A percentile compares a stretch with the other conserved stretches of the same genome.
Conservation (phyloP, 2,329 filamentous ascomycete species). For the Pseudogymnoascus sp. region DNA sequence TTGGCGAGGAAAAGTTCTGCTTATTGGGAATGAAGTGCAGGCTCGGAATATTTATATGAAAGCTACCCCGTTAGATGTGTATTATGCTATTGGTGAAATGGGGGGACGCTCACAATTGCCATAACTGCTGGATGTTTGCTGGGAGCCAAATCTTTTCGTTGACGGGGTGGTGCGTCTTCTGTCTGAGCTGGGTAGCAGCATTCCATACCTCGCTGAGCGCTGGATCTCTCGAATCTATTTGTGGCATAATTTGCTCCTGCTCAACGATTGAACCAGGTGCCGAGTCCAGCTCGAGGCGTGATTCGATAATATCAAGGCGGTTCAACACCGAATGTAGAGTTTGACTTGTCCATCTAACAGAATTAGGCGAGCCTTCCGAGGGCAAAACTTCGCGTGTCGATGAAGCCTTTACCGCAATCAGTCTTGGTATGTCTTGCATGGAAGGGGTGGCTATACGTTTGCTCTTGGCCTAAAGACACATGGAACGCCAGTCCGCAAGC, state of each 20-base stretch:
- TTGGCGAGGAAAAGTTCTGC: conserved; percentile 36
- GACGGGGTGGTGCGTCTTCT: conserved; percentile 21
- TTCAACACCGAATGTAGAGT: conserved; percentile 16
- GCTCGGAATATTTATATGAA: conserved; percentile 38
- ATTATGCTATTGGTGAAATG: neutral
- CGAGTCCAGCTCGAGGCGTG: conserved; percentile 14
- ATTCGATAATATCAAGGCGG: conserved; percentile 19
- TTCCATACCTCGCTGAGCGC: conserved; percentile 26
- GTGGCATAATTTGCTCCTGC: conserved; percentile 14
- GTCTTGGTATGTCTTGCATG: conserved; percentile 13
- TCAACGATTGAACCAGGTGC: conserved; percentile 10
- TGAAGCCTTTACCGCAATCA: conserved; percentile 14
- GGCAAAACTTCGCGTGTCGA: conserved; percentile 16
- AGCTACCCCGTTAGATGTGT: conserved; percentile 24
- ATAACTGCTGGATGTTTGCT: conserved; percentile 29
- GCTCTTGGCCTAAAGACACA: conserved; percentile 36
- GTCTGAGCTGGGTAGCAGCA: conserved; percentile 27
- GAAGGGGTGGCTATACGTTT: conserved; percentile 28
- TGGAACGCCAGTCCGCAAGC: conserved; percentile 29
- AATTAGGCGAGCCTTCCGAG: conserved; percentile 9
- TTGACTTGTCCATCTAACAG: conserved; percentile 13
- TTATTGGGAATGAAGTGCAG: conserved; percentile 39
- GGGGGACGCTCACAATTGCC: conserved; percentile 25
- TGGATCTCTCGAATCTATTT: conserved; percentile 17
- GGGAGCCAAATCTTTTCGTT: conserved; percentile 29